Conservation (phyloP, 1,284 basidiomycete genomes). For the Marasmius fiardii region DNA sequence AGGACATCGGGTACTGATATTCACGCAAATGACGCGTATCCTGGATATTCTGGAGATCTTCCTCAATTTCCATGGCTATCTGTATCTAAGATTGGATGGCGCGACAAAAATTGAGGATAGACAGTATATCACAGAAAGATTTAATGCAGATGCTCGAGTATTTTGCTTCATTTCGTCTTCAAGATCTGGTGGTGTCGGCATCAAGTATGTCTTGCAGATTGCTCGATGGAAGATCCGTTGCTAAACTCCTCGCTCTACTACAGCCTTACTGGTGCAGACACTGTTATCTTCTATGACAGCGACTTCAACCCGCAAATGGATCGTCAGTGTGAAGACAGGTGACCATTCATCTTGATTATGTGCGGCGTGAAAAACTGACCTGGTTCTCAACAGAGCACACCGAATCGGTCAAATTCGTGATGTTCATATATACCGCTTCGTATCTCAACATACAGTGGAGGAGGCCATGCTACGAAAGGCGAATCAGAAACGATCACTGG, state of each 20-base stretch:
- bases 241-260: no score
- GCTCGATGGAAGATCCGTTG: background rate
- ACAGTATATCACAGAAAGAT: conserved; percentile 95
- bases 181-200: conserved; percentile 92
- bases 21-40: conserved; percentile 96
- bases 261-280: conserved; percentile 93
- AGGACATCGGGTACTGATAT: conserved; percentile 90
- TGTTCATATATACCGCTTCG: conserved; percentile 96
- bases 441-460: conserved; percentile 91
- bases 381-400: conserved; percentile 58
- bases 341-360: conserved; percentile 18
- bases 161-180: conserved; percentile 95
- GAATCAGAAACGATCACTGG: conserved; percentile 91
- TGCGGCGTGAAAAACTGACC: conserved; percentile 7
- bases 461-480: conserved; percentile 96
- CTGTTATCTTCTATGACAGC: conserved; percentile 95
- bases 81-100: conserved; percentile 92
- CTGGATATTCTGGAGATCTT: conserved; percentile 95
- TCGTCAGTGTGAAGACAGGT: conserved; percentile 94
- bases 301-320: conserved; percentile 99
- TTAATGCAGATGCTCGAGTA: conserved; percentile 88
- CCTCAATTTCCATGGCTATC: conserved; percentile 90
- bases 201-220: conserved; percentile 63
- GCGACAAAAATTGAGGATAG: conserved; percentile 95
- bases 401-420: conserved; percentile 96